Conservation (phyloP, 139 green algal species). For the Gonium pectorale region DNA sequence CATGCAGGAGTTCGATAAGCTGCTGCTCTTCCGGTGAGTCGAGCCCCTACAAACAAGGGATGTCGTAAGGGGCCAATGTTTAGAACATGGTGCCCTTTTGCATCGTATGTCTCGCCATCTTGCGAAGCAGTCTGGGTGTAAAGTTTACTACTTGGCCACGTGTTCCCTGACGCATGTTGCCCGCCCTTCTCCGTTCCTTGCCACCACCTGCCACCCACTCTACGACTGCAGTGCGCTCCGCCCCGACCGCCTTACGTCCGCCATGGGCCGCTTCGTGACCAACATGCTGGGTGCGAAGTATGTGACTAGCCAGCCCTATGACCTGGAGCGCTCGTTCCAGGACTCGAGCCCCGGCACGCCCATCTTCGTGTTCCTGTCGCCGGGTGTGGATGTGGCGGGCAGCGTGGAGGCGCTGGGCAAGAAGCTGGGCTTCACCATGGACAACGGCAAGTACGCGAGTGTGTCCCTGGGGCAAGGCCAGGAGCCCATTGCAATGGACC, state of each 20-base stretch:
- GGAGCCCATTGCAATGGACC: conserved; percentile 89
- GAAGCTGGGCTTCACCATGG: conserved; percentile 82
- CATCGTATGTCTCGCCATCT: no score
- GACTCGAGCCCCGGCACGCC: conserved; percentile 77
- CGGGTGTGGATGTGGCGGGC: conserved; percentile 82
- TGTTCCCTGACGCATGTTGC: no score
- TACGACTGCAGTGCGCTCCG: conserved; percentile 76
- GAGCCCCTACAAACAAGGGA: no score
- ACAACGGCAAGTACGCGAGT: conserved; percentile 80
- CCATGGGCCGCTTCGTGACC: conserved; percentile 87
- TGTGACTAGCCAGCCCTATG: conserved; percentile 77
- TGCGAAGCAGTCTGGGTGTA: neutral
- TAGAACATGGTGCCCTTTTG: no score
- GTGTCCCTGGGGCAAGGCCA: conserved; percentile 92
- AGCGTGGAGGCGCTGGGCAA: conserved; percentile 84
- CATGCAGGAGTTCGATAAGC: conserved; percentile 86
- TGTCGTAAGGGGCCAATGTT: no score
- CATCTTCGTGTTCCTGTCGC: conserved; percentile 94
- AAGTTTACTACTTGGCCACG: no score
- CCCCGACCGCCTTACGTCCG: conserved; percentile 88
- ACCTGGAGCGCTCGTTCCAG: conserved; percentile 81
- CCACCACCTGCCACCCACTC: neutral
- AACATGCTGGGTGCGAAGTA: conserved; percentile 82
- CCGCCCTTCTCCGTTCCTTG: no score
- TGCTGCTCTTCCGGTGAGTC: conserved; percentile 67